Conservation (phyloP, 768 basidiomycete species). For the Gelatoporia subvermispora region DNA sequence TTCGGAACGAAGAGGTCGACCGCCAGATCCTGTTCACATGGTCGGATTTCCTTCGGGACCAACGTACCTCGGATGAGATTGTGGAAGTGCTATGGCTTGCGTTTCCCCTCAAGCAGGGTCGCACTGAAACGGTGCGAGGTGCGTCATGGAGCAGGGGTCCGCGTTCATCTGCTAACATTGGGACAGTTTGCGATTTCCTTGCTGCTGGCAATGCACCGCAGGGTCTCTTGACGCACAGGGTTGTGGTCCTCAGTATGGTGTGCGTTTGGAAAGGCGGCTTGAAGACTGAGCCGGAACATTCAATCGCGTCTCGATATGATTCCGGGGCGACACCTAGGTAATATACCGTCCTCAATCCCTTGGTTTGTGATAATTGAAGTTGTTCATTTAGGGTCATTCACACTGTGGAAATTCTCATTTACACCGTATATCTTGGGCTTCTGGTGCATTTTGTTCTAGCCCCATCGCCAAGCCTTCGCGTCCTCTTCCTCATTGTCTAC, state of each 20-base stretch:
- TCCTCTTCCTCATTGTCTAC: constrained; percentile 34
- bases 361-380: neutral
- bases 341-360: constrained; percentile 3
- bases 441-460: constrained; percentile 27
- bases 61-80: constrained; percentile 37
- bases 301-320: constrained; percentile 27
- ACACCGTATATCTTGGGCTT: constrained; percentile 35
- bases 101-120: constrained; percentile 28
- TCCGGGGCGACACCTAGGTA: constrained; percentile 44
- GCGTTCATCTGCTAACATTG: neutral
- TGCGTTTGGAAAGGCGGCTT: constrained; percentile 38
- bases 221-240: constrained; percentile 34
- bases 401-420: constrained; percentile 35
- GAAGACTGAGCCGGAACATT: neutral
- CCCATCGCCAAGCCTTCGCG: constrained; percentile 28
- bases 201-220: constrained; percentile 26
- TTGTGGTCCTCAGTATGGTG: constrained; percentile 34
- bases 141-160: constrained; percentile 1
- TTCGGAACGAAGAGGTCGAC: constrained; percentile 30
- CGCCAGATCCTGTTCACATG: constrained; percentile 31
- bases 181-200: constrained; percentile 41
- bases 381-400: constrained; percentile 35
- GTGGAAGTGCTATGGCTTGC: constrained; percentile 44
- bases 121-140: constrained; percentile 17
- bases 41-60: constrained; percentile 37